Base-by-base conservation (phyloP, 139 green algal species). In the Desmodesmus armatus region DNA sequence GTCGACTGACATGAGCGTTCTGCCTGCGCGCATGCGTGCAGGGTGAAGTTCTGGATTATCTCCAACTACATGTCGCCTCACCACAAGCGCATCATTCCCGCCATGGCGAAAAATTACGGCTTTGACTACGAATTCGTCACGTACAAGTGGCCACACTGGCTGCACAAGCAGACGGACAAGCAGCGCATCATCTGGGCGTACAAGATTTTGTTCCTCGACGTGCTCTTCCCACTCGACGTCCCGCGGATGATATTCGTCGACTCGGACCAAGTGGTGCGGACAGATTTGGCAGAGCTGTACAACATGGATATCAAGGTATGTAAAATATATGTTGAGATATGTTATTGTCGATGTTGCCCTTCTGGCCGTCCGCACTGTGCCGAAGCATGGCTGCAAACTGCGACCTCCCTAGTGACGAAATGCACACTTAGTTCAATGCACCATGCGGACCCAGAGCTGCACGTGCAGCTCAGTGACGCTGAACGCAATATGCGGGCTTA, bases 21-120 rank as follows among this genome's bases (percentile, higher is more conserved):
- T n/a, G n/a, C n/a, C n/a, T n/a, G n/a, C n/a, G n/a, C 35, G n/a
- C 29, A 39, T 13, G 19, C n/a, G n/a, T 31, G 80, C 69, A 92
- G 89, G 70, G 89, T 99, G 74, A 99, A 99, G 91, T 99, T 99
- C 84, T 99, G 97, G 97, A 98, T 99, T 87, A 99, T 99, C 87
- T 98, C 98, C 78, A 99, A 99, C 90, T 99, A 99, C 93, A 97
- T 99, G 92, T 96, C 90, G 11, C 97, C 97, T 3, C 92, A 96
- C 77, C 86, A 90, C 80, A 87, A 79, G 78, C 81, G 90, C 37
- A 96, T 98, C 65, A 88, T 99, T 21, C 97, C 97, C 3, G 85
- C 92, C 58, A 97, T 99, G 93, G 97, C 97, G 11, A 40, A 86
- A 62, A 40, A 93, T 31, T 98, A 95, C 85, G 92, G 92, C 51